Conservation (phyloP, 2,329 filamentous ascomycete species). For the Diaporthe longicolla region DNA sequence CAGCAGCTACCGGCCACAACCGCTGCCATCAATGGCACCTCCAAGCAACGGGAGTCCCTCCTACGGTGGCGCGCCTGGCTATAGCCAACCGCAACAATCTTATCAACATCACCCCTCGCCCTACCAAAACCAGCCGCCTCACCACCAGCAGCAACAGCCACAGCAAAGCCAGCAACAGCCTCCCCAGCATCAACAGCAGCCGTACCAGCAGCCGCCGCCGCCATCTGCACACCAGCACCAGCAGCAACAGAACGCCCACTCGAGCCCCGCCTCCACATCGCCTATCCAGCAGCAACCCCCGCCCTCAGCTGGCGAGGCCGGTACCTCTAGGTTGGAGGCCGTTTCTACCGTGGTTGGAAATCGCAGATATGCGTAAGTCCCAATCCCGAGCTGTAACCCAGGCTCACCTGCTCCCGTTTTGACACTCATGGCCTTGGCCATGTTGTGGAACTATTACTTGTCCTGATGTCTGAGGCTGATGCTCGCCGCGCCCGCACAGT, state of each 20-base stretch:
- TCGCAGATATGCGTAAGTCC: conserved; percentile 41
- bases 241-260: conserved; percentile 33
- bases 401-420: background rate
- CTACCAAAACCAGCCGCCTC: conserved; percentile 40
- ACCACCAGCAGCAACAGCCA: conserved; percentile 36
- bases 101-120: conserved; percentile 41
- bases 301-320: conserved; percentile 13
- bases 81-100: conserved; percentile 38
- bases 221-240: conserved; percentile 30
- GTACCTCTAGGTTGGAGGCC: conserved; percentile 33
- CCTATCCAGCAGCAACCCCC: conserved; percentile 36
- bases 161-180: conserved; percentile 35
- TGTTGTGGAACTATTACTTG: background rate
- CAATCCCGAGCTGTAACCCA: background rate
- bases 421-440: background rate
- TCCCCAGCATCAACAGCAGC: conserved; percentile 27
- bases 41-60: conserved; percentile 37
- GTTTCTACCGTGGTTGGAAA: conserved; percentile 39
- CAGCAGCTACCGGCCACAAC: conserved; percentile 38
- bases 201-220: conserved; percentile 40
- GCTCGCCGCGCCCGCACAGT: conserved; percentile 54
- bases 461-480: conserved; percentile 24
- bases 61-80: conserved; percentile 35
- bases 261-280: conserved; percentile 34
- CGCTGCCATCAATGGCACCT: conserved; percentile 40